phyloP scores from a whole-genome alignment of 495 filamentous ascomycete genomes.

The Lophiotrema nucula region DNA sequence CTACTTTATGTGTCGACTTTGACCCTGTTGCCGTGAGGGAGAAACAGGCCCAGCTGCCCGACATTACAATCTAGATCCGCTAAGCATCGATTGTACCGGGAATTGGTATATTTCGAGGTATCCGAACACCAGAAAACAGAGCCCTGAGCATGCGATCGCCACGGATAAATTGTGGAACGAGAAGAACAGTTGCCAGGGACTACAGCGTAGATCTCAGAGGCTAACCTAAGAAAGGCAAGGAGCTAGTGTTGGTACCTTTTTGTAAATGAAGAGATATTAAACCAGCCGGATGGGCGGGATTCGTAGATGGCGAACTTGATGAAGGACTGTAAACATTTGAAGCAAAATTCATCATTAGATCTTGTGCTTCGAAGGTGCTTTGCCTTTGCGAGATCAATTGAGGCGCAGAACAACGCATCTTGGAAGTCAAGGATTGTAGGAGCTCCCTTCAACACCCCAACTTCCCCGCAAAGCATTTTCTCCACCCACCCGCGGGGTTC shows the following conservation, averaged over 20 bases:
- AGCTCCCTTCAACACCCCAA: too few species aligned
- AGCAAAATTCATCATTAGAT: too few species aligned
- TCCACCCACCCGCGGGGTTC: too few species aligned
- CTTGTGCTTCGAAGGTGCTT: too few species aligned
- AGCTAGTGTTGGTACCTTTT: slow-evolving; percentile 4
- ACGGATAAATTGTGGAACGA: slow-evolving; percentile 6
- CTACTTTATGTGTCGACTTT: too few species aligned
- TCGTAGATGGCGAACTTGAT: not conserved
- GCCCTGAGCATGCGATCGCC: not conserved
- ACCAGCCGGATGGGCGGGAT: slow-evolving; percentile 5
- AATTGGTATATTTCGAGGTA: not conserved
- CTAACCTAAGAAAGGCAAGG: not conserved
- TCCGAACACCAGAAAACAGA: not conserved
- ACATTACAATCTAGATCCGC: slow-evolving; percentile 11
- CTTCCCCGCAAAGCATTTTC: too few species aligned
- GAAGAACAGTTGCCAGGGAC: not conserved
- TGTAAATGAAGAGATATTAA: slow-evolving; percentile 7
- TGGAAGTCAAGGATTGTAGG: too few species aligned
- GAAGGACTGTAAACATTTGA: not conserved
- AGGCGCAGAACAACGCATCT: too few species aligned
- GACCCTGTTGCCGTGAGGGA: not conserved
- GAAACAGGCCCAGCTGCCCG: slow-evolving; percentile 17
- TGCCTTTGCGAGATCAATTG: too few species aligned
- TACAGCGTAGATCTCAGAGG: not conserved
- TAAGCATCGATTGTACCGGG: too few species aligned